A percentile compares a stretch with the other conserved stretches of the same genome.
phyloP scores from a whole-genome alignment of 2,329 filamentous ascomycete species.

The Cercospora janseana region DNA sequence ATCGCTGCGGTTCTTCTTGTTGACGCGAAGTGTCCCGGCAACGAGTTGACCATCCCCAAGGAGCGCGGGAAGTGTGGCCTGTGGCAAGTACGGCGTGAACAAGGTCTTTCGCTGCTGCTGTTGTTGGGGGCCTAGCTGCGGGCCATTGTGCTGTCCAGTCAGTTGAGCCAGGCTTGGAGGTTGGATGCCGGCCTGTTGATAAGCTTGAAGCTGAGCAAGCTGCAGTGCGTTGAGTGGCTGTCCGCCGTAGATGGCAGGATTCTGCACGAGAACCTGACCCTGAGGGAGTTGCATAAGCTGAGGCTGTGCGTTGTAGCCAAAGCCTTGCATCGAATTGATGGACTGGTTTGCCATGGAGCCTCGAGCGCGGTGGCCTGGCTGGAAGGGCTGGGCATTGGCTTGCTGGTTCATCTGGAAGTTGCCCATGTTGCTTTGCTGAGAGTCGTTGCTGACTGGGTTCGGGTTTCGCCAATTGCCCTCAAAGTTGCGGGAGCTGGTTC shows the following conservation, averaged over 20 bases:
- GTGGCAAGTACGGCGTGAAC: slow-evolving; percentile 95
- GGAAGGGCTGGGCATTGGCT: slow-evolving; percentile 70
- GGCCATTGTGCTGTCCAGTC: slow-evolving; percentile 46
- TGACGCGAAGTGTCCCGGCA: slow-evolving; percentile 92
- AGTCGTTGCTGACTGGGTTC: slow-evolving; percentile 47
- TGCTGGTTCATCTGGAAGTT: slow-evolving; percentile 70
- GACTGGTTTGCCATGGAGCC: slow-evolving; percentile 79
- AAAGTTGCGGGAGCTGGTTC: slow-evolving; percentile 87
- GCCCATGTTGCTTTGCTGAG: slow-evolving; percentile 53
- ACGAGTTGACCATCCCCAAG: slow-evolving; percentile 91
- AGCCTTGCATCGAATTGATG: slow-evolving; percentile 76
- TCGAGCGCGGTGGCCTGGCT: slow-evolving; percentile 85
- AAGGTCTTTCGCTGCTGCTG: slow-evolving; percentile 96
- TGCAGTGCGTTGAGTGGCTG: slow-evolving; percentile 87
- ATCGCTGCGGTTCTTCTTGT: slow-evolving; percentile 99
- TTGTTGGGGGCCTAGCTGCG: slow-evolving; percentile 55
- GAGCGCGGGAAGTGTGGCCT: slow-evolving; percentile 87
- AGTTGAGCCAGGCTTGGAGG: slow-evolving; percentile 45
- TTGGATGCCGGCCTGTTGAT: slow-evolving; percentile 79
- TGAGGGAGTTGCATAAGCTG: slow-evolving; percentile 82
- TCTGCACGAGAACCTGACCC: slow-evolving; percentile 77
- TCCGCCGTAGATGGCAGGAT: slow-evolving; percentile 75
- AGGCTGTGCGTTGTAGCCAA: slow-evolving; percentile 82
- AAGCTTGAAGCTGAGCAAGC: slow-evolving; percentile 83
- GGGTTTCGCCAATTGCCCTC: slow-evolving; percentile 97